Evolutionary conservation across 768 basidiomycete genomes (phyloP), one percentile per base, ranked within the genome.

Genomic region (Hygrophoropsis aurantiaca): DNA sequence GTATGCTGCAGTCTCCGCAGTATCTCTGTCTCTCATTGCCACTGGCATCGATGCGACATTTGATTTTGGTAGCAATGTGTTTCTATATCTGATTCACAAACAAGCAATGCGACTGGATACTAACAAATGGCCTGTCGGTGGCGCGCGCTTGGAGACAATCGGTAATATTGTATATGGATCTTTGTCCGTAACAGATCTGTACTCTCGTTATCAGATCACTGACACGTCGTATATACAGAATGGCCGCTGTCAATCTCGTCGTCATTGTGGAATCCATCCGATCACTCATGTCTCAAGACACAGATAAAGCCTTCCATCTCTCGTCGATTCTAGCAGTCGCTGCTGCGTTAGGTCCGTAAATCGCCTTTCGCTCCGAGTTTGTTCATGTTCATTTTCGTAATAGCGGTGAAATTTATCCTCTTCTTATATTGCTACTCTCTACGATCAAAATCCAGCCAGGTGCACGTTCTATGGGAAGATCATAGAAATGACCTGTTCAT

Each of bases 381-480:
- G 26, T 23, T 40, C 20, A 44, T 45, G 38, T 35, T 30, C n/a
- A 38, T 25, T 40, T n/a, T 26, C 35, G 25, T 25, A 21, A 19
- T 50, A 93, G 90, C 78, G 41, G 82, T 90, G 52, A 99, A 99
- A 67, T 75, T 92, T 38, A 36, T 84, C 0, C 79, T 99, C 35
- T 98, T 98, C 70, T 30, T 93, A 4, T 97, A 93, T 68, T 94
- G 94, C 65, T 81, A 72, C 58, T 77, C 89, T 3, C 75, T 95
- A 37, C 82, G 90, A 23, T 78, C 76, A 25, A 81, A 80, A 53
- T 93, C 89, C 5, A 94, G 90, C 57, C 97, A 99, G 67, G 95
- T 99, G 2, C 80, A 81, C 38, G 82, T 97, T n/a, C 78, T 97
- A 23, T 97, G 92, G 93, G 90, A 97, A 65, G 95, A 98, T 61